Conservation (phyloP, 2,329 filamentous ascomycete genomes). For the Aspergillus proliferans region DNA sequence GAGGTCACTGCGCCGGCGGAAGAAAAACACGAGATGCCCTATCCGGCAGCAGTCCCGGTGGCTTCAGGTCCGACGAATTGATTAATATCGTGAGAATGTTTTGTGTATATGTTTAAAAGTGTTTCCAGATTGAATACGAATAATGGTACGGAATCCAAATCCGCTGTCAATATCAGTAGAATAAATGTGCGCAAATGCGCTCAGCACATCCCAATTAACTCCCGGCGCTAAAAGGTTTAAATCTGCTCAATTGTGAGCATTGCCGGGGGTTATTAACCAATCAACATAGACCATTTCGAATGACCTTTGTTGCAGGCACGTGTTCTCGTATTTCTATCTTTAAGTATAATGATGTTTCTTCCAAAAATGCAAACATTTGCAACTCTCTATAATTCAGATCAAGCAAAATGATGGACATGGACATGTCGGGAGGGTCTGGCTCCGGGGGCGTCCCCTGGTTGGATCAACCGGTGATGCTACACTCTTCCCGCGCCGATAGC, state of each 20-base stretch:
- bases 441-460: slow-evolving; percentile 21
- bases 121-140: neutral
- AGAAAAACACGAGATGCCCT: slow-evolving; percentile 4
- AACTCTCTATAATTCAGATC: neutral
- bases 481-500: slow-evolving; percentile 22
- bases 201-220: slow-evolving; percentile 5
- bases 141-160: neutral
- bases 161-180: neutral
- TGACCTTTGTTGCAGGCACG: neutral
- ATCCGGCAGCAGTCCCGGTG: slow-evolving; percentile 12
- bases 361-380: neutral
- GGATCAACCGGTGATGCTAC: slow-evolving; percentile 25
- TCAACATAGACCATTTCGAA: neutral
- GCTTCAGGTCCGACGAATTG: slow-evolving; percentile 13
- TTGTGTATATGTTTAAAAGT: neutral
- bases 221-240: slow-evolving; percentile 6
- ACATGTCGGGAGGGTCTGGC: slow-evolving; percentile 6
- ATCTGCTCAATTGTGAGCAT: slow-evolving; percentile 25
- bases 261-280: neutral
- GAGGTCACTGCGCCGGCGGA: no score
- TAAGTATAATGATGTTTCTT: neutral
- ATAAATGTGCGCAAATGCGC: slow-evolving; percentile 14
- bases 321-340: neutral
- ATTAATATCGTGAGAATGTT: neutral
- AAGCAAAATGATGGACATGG: slow-evolving; percentile 6